Evolutionary conservation across 1,139 yeast genomes (phyloP).

Genomic region (Citeromyces hawaiiensis): DNA sequence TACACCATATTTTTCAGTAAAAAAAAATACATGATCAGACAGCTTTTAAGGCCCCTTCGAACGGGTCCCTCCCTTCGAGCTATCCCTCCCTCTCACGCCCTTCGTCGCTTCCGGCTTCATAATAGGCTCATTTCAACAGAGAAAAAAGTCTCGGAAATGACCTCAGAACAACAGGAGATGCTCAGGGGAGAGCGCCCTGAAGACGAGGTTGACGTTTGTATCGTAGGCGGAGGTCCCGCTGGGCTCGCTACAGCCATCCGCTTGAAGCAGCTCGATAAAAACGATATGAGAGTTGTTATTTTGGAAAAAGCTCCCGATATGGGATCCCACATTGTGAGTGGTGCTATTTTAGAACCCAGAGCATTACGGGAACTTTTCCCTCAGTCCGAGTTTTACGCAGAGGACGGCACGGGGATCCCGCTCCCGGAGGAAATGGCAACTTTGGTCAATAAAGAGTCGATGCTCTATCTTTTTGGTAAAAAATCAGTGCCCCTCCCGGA

Average conservation of each 20-base stretch:
- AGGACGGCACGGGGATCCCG: slow-evolving; percentile 44
- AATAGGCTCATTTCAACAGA: slow-evolving; percentile 14
- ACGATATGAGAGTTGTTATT: slow-evolving; percentile 69
- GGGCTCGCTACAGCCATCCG: slow-evolving; percentile 90
- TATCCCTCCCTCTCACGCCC: too few species aligned
- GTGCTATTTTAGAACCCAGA: slow-evolving; percentile 86
- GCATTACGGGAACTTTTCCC: slow-evolving; percentile 83
- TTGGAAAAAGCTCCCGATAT: slow-evolving; percentile 88
- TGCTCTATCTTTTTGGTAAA: slow-evolving; percentile 52
- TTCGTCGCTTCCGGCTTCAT: slow-evolving; percentile 1
- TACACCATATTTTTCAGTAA: neutral
- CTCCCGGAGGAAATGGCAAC: slow-evolving; percentile 68
- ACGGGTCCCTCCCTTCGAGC: slow-evolving; percentile 2
- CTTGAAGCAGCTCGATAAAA: slow-evolving; percentile 72
- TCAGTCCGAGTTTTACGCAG: slow-evolving; percentile 38
- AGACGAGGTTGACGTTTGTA: slow-evolving; percentile 84
- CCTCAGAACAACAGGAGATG: slow-evolving; percentile 29
- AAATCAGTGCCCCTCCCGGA: slow-evolving; percentile 66
- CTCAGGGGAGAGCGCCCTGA: slow-evolving; percentile 56
- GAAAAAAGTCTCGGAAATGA: slow-evolving; percentile 19
- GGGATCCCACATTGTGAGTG: slow-evolving; percentile 85
- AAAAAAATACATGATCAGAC: neutral
- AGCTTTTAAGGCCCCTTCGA: slow-evolving; percentile 4
- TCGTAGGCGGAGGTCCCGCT: slow-evolving; percentile 97
- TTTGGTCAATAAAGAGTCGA: slow-evolving; percentile 51